Percentiles rank a stretch among this genome's conserved stretches.
Conservation (phyloP, 2,329 filamentous ascomycete species). For the Byssochlamys sp. region DNA sequence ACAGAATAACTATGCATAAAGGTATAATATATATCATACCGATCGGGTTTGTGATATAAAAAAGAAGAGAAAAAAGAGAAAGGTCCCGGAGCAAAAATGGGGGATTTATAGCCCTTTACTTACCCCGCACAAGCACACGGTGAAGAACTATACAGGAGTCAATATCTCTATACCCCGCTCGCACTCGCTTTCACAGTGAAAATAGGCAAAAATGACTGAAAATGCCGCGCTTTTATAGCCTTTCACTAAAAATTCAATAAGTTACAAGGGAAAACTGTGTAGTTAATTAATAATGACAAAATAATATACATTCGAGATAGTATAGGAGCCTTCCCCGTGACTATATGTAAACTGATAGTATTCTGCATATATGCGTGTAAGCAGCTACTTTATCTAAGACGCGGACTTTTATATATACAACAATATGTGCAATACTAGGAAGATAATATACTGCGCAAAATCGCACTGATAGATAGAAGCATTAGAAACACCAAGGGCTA, state of each 20-base stretch:
- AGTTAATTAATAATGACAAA: background rate
- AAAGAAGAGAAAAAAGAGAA: background rate
- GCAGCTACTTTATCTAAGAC: background rate
- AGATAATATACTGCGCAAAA: too few relatives aligned
- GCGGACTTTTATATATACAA: too few relatives aligned
- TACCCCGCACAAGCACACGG: background rate
- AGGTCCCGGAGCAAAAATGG: background rate
- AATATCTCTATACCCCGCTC: background rate
- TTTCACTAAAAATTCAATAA: background rate
- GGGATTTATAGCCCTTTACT: background rate
- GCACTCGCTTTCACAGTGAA: background rate
- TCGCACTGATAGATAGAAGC: too few relatives aligned
- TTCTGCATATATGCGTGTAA: background rate
- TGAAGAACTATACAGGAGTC: background rate
- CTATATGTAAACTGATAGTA: background rate
- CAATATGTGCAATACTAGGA: too few relatives aligned
- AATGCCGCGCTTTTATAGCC: background rate
- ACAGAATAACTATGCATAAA: background rate
- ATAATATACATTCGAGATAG: too few relatives aligned
- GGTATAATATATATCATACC: background rate
- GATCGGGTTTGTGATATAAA: background rate
- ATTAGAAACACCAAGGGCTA: too few relatives aligned
- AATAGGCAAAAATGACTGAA: background rate
- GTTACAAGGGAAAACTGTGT: background rate
- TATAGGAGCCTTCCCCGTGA: too few relatives aligned